A percentile compares a stretch with the other conserved stretches of the same genome.
Evolutionary conservation across 805 yeast species (phyloP).

Genomic region (Candida awuae): DNA sequence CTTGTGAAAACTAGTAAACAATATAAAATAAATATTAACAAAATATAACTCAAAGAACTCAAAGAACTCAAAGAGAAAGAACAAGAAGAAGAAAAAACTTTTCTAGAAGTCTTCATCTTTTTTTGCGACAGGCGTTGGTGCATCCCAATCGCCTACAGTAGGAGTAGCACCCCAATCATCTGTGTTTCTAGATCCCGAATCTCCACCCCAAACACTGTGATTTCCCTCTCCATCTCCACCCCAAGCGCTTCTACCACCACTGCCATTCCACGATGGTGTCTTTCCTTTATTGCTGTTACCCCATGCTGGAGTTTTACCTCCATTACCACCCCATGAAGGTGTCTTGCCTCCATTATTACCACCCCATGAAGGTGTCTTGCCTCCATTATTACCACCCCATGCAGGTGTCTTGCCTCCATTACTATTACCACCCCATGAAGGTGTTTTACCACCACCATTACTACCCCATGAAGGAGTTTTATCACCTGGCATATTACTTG

Average conservation of each 20-base stretch:
- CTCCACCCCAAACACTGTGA: constrained; percentile 16
- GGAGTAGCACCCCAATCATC: constrained; percentile 37
- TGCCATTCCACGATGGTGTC: constrained; percentile 28
- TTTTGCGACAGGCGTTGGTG: constrained; percentile 35
- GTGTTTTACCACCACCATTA: constrained; percentile 26
- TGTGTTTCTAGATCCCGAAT: constrained; percentile 18
- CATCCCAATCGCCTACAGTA: constrained; percentile 39
- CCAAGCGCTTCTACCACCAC: constrained; percentile 26
- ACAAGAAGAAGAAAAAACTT: background rate
- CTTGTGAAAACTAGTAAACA: too few species aligned
- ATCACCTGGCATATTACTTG: too few species aligned
- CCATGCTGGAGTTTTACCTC: constrained; percentile 38
- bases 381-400: constrained; percentile 27
- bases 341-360: constrained; percentile 20
- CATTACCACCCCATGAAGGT: constrained; percentile 8
- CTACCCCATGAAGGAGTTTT: too few species aligned
- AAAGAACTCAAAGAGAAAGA: background rate
- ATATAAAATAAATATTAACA: background rate
- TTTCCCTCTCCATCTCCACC: constrained; percentile 27
- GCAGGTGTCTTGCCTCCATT: too few species aligned
- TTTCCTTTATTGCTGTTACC: constrained; percentile 33
- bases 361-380: constrained; percentile 32
- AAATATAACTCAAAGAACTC: background rate
- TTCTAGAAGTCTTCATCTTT: constrained; percentile 23
- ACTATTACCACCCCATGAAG: constrained; percentile 33